Conservation (phyloP, 352 stramenopile species). For the Phytophthora cactorum region DNA sequence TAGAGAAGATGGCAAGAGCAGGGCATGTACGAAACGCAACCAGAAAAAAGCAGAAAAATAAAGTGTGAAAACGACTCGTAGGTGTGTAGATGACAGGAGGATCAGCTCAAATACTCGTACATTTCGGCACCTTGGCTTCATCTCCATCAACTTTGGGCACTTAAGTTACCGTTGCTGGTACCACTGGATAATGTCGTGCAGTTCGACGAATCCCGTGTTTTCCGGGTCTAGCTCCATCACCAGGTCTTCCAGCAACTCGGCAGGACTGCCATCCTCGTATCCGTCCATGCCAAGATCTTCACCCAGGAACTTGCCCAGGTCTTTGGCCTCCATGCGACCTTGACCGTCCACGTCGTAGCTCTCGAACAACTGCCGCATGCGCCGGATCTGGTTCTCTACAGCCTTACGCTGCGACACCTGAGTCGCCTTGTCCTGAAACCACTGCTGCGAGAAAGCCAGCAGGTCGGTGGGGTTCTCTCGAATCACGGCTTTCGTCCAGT, state of each 20-base stretch:
- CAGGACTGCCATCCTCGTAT: conserved; percentile 51
- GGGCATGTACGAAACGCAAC: conserved; percentile 19
- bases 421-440: conserved; percentile 83
- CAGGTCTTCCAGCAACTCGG: conserved; percentile 68
- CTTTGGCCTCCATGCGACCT: conserved; percentile 80
- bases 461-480: conserved; percentile 78
- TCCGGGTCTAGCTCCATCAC: conserved; percentile 72
- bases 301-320: conserved; percentile 68
- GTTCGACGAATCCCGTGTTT: conserved; percentile 83
- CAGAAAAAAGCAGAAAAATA: conserved; percentile 29
- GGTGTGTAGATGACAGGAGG: no score
- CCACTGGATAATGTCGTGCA: conserved; percentile 86
- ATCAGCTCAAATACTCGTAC: no score
- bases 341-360: conserved; percentile 84
- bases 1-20: conserved; percentile 23
- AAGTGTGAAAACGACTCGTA: conserved; percentile 26
- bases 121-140: no score
- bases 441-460: conserved; percentile 82
- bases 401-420: conserved; percentile 68
- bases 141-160: not conserved
- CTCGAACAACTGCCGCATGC: conserved; percentile 79
- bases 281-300: conserved; percentile 68
- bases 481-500: conserved; percentile 93
- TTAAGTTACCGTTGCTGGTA: conserved; percentile 60
- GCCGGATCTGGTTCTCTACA: conserved; percentile 66